phyloP scores from a whole-genome alignment of 495 filamentous ascomycete species.

The Xylaria flabelliformis region DNA sequence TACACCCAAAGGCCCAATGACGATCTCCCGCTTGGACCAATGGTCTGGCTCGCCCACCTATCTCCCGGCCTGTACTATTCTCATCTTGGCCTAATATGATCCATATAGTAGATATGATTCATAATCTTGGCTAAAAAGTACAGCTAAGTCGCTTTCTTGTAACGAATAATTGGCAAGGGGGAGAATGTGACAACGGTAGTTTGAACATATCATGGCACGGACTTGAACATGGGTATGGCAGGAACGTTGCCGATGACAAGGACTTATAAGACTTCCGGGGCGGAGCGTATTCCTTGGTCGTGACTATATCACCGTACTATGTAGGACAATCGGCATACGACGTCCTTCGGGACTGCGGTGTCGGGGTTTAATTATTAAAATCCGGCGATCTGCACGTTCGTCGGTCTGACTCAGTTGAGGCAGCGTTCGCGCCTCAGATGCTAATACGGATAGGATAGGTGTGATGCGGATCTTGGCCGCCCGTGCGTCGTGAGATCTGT shows the following conservation, averaged over 20 bases:
- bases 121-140: constrained; percentile 15
- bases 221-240: constrained; percentile 6
- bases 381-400: not conserved
- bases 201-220: not conserved
- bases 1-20: not conserved
- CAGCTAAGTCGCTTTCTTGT: constrained; percentile 8
- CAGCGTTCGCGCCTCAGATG: constrained; percentile 1
- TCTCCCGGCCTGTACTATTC: not conserved
- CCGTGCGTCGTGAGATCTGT: not conserved
- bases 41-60: not conserved
- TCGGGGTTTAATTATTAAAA: constrained; percentile 1
- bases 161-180: not conserved
- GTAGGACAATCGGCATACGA: not conserved
- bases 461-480: constrained; percentile 19
- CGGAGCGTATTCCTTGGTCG: not conserved
- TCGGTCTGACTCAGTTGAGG: constrained; percentile 15
- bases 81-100: not conserved
- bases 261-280: not conserved
- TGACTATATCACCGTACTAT: not conserved
- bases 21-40: not conserved
- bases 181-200: not conserved
- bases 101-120: not conserved
- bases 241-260: not conserved
- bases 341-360: not conserved
- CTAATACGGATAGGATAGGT: not conserved